phyloP scores from a whole-genome alignment of 139 green algal genomes.

The Picochlorum sp. region DNA sequence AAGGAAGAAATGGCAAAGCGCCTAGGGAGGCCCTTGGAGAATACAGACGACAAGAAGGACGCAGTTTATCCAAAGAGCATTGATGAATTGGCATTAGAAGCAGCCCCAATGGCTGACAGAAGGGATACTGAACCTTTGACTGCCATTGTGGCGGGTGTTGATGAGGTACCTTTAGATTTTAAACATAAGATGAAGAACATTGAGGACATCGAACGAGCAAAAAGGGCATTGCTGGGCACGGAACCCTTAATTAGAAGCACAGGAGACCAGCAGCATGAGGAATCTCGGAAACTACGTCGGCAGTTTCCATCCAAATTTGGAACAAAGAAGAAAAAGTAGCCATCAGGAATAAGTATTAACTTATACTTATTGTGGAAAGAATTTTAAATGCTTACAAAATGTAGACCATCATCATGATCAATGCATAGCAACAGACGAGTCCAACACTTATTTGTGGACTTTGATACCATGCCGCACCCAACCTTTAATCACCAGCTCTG shows the following conservation, averaged over 20 bases:
- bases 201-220: conserved; percentile 72
- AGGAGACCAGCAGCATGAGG: too few species aligned
- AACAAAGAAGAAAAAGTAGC: neutral
- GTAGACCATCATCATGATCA: too few species aligned
- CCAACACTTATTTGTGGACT: neutral
- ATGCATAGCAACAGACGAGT: neutral
- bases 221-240: conserved; percentile 42
- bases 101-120: neutral
- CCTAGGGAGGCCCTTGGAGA: conserved; percentile 52
- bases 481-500: conserved; percentile 42
- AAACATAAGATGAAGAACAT: conserved; percentile 70
- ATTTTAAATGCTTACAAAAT: neutral
- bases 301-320: neutral
- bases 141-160: conserved; percentile 54
- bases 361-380: neutral
- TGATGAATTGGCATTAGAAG: conserved; percentile 3
- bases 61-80: neutral
- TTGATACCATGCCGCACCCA: conserved; percentile 31
- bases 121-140: conserved; percentile 22
- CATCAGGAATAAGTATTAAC: neutral
- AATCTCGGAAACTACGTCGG: too few species aligned
- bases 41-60: conserved; percentile 28
- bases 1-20: too few species aligned
- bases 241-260: too few species aligned
- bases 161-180: conserved; percentile 60